Percentiles rank a stretch among this genome's conserved stretches.
Conservation (phyloP, 75 land plant species). For the Gnetum montanum region DNA sequence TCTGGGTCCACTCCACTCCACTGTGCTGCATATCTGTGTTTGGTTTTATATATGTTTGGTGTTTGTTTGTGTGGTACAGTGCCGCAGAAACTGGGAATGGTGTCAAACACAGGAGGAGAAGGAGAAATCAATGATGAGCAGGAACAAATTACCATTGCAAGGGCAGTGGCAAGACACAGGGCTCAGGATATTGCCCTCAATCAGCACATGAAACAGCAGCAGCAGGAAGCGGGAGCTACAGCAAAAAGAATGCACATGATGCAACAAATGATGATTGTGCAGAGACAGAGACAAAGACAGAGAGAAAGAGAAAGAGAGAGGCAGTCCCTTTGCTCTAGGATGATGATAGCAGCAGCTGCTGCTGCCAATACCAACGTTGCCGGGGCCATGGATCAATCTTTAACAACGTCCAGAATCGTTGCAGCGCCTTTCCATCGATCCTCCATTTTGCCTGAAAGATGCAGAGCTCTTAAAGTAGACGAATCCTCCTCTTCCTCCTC, state of each 20-base stretch:
- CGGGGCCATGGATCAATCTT: too few relatives aligned
- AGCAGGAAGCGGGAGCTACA: constrained; percentile 1
- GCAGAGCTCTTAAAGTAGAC: too few relatives aligned
- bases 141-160: constrained; percentile 56
- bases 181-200: not conserved
- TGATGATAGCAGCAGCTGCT: constrained; percentile 5
- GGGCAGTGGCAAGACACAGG: constrained; percentile 17
- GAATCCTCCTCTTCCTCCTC: too few relatives aligned
- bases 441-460: too few relatives aligned
- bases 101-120: constrained; percentile 26
- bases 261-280: too few relatives aligned
- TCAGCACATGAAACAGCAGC: constrained; percentile 6
- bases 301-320: not conserved
- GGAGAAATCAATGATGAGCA: constrained; percentile 55
- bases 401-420: too few relatives aligned
- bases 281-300: not conserved
- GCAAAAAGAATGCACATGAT: too few relatives aligned
- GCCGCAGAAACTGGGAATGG: constrained; percentile 28
- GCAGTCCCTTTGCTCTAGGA: not conserved
- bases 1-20: not conserved
- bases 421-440: too few relatives aligned
- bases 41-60: not conserved
- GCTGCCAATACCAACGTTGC: too few relatives aligned
- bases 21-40: not conserved
- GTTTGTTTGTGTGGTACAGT: constrained; percentile 22